Evolutionary conservation across 768 basidiomycete genomes (phyloP).

Genomic region (Boletellus emodensis): DNA sequence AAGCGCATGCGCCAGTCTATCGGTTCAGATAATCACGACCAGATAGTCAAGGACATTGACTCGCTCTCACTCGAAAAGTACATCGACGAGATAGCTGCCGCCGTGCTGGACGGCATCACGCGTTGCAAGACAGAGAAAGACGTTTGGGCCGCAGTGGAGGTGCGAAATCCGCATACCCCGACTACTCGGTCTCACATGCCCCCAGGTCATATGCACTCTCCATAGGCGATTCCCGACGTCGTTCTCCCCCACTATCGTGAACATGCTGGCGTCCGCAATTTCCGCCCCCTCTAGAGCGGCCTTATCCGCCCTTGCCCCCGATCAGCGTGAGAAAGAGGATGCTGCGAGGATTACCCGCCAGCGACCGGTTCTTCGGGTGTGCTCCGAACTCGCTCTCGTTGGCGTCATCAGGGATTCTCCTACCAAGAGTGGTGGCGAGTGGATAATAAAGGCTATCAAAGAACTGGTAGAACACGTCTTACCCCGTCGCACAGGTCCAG

Average conservation of each 20-base stretch:
- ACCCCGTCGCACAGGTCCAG: conserved; percentile 9
- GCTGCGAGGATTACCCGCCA: conserved; percentile 72
- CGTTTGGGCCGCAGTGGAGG: conserved; percentile 89
- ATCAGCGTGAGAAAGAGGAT: conserved; percentile 94
- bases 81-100: conserved; percentile 88
- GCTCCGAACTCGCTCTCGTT: conserved; percentile 86
- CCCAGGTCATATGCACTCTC: conserved; percentile 80
- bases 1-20: conserved; percentile 89
- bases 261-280: conserved; percentile 54
- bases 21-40: conserved; percentile 75
- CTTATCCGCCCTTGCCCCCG: conserved; percentile 55
- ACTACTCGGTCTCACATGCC: conserved; percentile 2
- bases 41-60: conserved; percentile 90
- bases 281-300: conserved; percentile 55
- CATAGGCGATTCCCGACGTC: conserved; percentile 81
- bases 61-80: conserved; percentile 92
- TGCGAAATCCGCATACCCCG: conserved; percentile 31
- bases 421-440: conserved; percentile 72
- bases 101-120: conserved; percentile 77
- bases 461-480: conserved; percentile 61
- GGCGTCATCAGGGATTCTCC: conserved; percentile 75
- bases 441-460: conserved; percentile 83
- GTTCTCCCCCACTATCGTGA: conserved; percentile 71
- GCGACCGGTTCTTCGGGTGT: conserved; percentile 80
- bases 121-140: conserved; percentile 93